Percentiles rank a stretch among this genome's conserved stretches.
Evolutionary conservation across 306 rosid species (phyloP).

Genomic region (Corylus americana): DNA sequence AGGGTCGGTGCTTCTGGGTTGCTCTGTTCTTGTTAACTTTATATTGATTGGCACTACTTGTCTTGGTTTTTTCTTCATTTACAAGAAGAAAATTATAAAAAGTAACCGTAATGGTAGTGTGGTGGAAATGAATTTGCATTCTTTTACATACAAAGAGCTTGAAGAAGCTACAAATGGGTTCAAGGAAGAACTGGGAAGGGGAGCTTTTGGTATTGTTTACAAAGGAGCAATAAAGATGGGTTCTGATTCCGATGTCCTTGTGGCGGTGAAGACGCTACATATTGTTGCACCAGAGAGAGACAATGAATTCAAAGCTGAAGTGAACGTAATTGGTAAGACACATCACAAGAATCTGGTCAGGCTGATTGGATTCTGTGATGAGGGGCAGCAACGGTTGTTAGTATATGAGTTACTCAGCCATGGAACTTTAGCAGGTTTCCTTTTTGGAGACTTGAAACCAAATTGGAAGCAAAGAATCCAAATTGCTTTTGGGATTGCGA

Average conservation of each 20-base stretch:
- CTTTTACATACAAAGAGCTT: constrained; percentile 16
- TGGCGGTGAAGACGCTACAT: constrained; percentile 37
- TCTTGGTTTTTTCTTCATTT: constrained; percentile 14
- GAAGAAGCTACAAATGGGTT: constrained; percentile 39
- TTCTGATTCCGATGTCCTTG: neutral
- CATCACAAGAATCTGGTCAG: neutral
- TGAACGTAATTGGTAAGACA: neutral
- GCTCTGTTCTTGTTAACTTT: constrained; percentile 39
- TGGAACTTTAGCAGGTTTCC: constrained; percentile 24
- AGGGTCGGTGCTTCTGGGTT: constrained; percentile 41
- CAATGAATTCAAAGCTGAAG: constrained; percentile 4
- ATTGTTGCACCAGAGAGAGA: constrained; percentile 27
- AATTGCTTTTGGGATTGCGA: constrained; percentile 23
- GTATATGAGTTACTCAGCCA: constrained; percentile 25
- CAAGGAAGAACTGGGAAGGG: constrained; percentile 30
- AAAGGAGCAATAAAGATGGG: neutral
- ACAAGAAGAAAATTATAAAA: constrained; percentile 17
- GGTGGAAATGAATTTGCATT: constrained; percentile 27
- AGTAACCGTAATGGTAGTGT: neutral
- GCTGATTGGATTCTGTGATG: constrained; percentile 24
- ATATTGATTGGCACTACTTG: constrained; percentile 11
- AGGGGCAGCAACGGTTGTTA: neutral
- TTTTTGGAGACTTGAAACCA: constrained; percentile 9
- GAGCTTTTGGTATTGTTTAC: constrained; percentile 38
- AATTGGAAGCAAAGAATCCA: constrained; percentile 16